Conservation (phyloP, 768 basidiomycete species). For the Hortiboletus flavorubellus region DNA sequence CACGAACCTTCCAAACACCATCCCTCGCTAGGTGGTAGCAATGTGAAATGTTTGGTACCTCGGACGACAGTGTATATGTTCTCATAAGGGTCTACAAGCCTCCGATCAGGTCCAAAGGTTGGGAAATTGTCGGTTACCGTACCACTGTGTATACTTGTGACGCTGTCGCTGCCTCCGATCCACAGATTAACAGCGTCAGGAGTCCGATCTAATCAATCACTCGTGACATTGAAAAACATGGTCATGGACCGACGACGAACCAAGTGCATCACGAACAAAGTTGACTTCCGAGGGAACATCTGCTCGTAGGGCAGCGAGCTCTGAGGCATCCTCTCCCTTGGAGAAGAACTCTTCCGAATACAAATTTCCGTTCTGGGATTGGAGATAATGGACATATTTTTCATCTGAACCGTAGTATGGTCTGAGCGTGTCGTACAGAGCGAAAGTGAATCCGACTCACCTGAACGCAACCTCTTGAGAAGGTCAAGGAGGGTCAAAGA, state of each 20-base stretch:
- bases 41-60: constrained; percentile 80
- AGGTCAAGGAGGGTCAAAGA: constrained; percentile 64
- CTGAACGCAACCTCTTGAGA: constrained; percentile 40
- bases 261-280: constrained; percentile 78
- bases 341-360: constrained; percentile 48
- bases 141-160: constrained; percentile 89
- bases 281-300: constrained; percentile 67
- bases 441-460: constrained; percentile 17
- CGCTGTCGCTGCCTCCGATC: constrained; percentile 77
- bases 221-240: neutral
- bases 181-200: constrained; percentile 94
- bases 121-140: constrained; percentile 11
- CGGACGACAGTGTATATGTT: constrained; percentile 88
- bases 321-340: constrained; percentile 40
- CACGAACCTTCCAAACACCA: constrained; percentile 72
- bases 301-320: constrained; percentile 57
- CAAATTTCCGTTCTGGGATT: constrained; percentile 91
- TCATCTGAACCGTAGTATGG: constrained; percentile 1
- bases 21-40: constrained; percentile 87
- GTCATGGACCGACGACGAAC: constrained; percentile 38
- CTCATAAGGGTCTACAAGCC: constrained; percentile 74
- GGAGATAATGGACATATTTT: constrained; percentile 63
- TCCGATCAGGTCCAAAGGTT: neutral
- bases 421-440: neutral
- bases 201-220: constrained; percentile 39